Percentiles rank a stretch among this genome's conserved stretches.
These are phyloP conservation scores for Drechmeria coniospora DNA, from an alignment of 2,329 filamentous ascomycete species.

Conservation along the genomic window DNA sequence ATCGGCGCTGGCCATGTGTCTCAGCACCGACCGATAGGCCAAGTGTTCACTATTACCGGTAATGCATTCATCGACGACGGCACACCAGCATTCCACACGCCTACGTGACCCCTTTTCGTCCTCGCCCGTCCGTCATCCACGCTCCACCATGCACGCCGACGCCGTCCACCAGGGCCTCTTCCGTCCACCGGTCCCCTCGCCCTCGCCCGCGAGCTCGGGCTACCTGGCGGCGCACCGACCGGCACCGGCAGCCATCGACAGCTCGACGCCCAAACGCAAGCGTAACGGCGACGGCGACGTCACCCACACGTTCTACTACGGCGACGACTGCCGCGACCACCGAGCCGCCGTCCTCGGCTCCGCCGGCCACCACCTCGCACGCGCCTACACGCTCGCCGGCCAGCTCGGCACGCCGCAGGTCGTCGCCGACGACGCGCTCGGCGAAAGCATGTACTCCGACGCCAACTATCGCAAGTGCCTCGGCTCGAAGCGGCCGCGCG, in stretches of 20 bases:
- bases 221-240: conserved; percentile 17
- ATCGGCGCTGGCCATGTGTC: too few relatives aligned
- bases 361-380: conserved; percentile 12
- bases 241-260: conserved; percentile 5
- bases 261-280: conserved; percentile 28
- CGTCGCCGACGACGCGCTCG: conserved; percentile 20
- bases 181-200: conserved; percentile 21
- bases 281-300: conserved; percentile 16
- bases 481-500: conserved; percentile 27
- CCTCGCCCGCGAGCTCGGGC: conserved; percentile 23
- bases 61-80: too few relatives aligned
- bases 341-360: conserved; percentile 39
- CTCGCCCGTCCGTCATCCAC: conserved; percentile 19
- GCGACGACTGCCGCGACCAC: not conserved
- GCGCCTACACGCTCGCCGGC: conserved; percentile 34
- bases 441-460: conserved; percentile 42
- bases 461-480: conserved; percentile 37
- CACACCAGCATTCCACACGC: not conserved
- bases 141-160: conserved; percentile 18
- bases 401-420: conserved; percentile 34
- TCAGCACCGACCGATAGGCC: too few relatives aligned
- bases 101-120: conserved; percentile 10
- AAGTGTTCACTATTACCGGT: too few relatives aligned
- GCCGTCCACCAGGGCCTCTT: conserved; percentile 30
- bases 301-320: not conserved